Percentiles rank a stretch among this genome's conserved stretches.
These are phyloP conservation scores for Rhizophora mangle DNA, from an alignment of 345 rosid species.

Conservation along the genomic window DNA sequence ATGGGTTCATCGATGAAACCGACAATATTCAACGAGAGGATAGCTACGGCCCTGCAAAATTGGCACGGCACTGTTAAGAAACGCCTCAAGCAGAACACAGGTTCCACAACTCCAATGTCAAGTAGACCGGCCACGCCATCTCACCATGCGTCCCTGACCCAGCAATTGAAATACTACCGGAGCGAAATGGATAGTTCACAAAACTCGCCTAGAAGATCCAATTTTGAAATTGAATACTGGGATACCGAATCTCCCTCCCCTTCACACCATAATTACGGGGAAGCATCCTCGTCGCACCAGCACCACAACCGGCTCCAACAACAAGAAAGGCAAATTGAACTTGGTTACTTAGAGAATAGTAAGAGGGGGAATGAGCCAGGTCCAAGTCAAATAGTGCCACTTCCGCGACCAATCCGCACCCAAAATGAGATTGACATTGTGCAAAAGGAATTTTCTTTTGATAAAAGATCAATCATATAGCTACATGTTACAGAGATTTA, in stretches of 20 bases:
- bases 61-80: slow-evolving; percentile 36
- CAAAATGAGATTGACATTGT: slow-evolving; percentile 35
- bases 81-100: slow-evolving; percentile 23
- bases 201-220: slow-evolving; percentile 36
- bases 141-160: slow-evolving; percentile 50
- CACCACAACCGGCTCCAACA: neutral
- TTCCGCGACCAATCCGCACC: neutral
- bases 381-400: slow-evolving; percentile 1
- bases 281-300: slow-evolving; percentile 28
- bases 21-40: slow-evolving; percentile 39
- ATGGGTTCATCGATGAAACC: slow-evolving; percentile 45
- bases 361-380: slow-evolving; percentile 9
- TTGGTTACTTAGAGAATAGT: neutral
- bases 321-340: slow-evolving; percentile 1
- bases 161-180: slow-evolving; percentile 46
- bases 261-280: slow-evolving; percentile 14
- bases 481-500: neutral
- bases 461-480: slow-evolving; percentile 15
- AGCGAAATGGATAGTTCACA: slow-evolving; percentile 36
- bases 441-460: slow-evolving; percentile 40
- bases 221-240: slow-evolving; percentile 25
- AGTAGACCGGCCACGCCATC: slow-evolving; percentile 65
- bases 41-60: slow-evolving; percentile 31
- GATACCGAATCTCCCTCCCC: slow-evolving; percentile 36
- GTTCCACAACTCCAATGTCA: slow-evolving; percentile 24